phyloP scores from a whole-genome alignment of 257 asterid species.

The Pogostemon cablin region DNA sequence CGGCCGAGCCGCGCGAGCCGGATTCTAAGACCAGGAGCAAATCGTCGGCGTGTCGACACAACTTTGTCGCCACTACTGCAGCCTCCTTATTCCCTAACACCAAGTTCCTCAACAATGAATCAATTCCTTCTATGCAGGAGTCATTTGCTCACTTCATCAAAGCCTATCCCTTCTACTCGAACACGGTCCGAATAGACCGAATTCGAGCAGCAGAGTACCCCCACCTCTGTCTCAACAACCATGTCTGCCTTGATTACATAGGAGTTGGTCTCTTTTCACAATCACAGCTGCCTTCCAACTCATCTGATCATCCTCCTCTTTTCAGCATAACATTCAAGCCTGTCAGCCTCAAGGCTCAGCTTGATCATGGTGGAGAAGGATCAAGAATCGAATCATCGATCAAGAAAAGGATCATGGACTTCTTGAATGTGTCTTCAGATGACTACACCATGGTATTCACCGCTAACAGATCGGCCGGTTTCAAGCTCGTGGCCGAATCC shows the following conservation, averaged over 20 bases:
- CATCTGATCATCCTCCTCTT: constrained; percentile 44
- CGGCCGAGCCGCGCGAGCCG: constrained; percentile 29
- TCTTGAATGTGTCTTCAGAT: constrained; percentile 59
- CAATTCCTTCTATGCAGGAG: constrained; percentile 72
- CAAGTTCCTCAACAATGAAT: constrained; percentile 73
- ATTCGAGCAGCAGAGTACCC: constrained; percentile 76
- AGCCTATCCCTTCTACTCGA: constrained; percentile 69
- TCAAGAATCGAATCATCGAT: constrained; percentile 65
- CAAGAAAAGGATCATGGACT: constrained; percentile 71
- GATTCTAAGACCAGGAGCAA: constrained; percentile 48
- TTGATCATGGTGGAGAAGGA: constrained; percentile 63
- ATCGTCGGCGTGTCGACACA: constrained; percentile 55
- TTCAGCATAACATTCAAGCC: constrained; percentile 62
- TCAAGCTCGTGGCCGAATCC: constrained; percentile 75
- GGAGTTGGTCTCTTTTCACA: constrained; percentile 91
- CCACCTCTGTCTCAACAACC: constrained; percentile 61
- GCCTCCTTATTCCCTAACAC: constrained; percentile 70
- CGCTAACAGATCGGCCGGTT: constrained; percentile 81
- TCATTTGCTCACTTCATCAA: constrained; percentile 60
- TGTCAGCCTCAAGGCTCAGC: constrained; percentile 66
- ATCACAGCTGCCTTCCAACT: constrained; percentile 51
- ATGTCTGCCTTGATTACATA: constrained; percentile 78
- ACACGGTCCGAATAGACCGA: constrained; percentile 57
- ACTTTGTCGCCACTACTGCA: constrained; percentile 55
- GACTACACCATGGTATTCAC: constrained; percentile 84